These are phyloP conservation scores for Rhodamnia rubescens DNA, from an alignment of 345 rosid species.

Conservation along the genomic window DNA sequence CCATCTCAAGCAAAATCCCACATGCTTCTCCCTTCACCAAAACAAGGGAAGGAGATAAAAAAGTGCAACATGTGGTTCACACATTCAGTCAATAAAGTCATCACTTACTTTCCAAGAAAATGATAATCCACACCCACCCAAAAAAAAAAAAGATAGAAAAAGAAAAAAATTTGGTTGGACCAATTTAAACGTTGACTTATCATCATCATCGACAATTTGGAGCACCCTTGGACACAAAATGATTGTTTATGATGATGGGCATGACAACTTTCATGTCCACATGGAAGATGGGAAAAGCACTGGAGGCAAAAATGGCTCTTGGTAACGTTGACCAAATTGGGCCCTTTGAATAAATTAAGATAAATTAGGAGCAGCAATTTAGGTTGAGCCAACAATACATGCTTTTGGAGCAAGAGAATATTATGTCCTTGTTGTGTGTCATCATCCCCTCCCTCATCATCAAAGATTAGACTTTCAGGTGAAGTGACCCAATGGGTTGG, in stretches of 20 bases:
- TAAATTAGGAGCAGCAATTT: neutral
- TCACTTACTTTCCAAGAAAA: neutral
- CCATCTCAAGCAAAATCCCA: slow-evolving; percentile 9
- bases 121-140: neutral
- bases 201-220: neutral
- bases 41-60: neutral
- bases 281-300: neutral
- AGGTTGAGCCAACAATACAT: neutral
- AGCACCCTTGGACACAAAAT: slow-evolving; percentile 4
- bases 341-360: neutral
- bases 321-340: neutral
- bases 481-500: neutral
- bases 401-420: neutral
- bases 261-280: neutral
- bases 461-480: neutral
- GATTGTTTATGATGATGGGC: neutral
- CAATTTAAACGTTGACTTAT: neutral
- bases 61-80: neutral
- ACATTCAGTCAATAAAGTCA: slow-evolving; percentile 11
- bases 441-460: neutral
- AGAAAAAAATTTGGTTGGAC: neutral
- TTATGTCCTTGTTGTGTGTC: neutral
- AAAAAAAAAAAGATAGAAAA: neutral
- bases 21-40: neutral
- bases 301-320: neutral